These are phyloP conservation scores for Chlorella vulgaris DNA, from an alignment of 139 green algal species.

Conservation along the genomic window DNA sequence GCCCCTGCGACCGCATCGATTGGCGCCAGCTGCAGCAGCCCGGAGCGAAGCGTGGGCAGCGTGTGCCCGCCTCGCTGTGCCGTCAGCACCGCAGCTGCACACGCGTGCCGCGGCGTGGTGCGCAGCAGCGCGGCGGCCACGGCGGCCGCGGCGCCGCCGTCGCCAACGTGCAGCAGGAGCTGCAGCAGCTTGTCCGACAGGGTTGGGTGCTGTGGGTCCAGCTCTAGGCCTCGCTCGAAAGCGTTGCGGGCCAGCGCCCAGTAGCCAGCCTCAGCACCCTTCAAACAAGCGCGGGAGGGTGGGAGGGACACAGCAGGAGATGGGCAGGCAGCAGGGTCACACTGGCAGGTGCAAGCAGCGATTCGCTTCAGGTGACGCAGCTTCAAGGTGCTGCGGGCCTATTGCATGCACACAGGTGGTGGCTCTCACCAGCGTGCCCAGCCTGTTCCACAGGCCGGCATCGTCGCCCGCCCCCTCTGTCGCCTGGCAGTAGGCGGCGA, in stretches of 20 bases:
- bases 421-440: constrained; percentile 32
- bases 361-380: too few species aligned
- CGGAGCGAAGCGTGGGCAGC: background rate
- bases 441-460: constrained; percentile 30
- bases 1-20: background rate
- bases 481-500: constrained; percentile 23
- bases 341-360: too few species aligned
- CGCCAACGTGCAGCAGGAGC: constrained; percentile 33
- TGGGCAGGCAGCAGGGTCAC: too few species aligned
- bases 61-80: background rate
- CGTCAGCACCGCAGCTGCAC: background rate
- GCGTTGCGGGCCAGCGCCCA: constrained; percentile 23
- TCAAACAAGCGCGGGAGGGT: background rate
- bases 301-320: background rate
- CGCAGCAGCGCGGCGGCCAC: constrained; percentile 20
- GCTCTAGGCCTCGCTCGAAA: constrained; percentile 26
- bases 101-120: background rate
- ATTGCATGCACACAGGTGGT: background rate
- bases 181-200: constrained; percentile 38
- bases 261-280: constrained; percentile 24
- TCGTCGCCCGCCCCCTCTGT: constrained; percentile 12
- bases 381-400: too few species aligned
- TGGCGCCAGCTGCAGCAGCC: constrained; percentile 22
- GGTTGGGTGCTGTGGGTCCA: constrained; percentile 34
- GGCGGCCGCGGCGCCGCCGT: background rate